Base-by-base conservation (phyloP, 2,329 filamentous ascomycete species). In the Fusarium anguioides region DNA sequence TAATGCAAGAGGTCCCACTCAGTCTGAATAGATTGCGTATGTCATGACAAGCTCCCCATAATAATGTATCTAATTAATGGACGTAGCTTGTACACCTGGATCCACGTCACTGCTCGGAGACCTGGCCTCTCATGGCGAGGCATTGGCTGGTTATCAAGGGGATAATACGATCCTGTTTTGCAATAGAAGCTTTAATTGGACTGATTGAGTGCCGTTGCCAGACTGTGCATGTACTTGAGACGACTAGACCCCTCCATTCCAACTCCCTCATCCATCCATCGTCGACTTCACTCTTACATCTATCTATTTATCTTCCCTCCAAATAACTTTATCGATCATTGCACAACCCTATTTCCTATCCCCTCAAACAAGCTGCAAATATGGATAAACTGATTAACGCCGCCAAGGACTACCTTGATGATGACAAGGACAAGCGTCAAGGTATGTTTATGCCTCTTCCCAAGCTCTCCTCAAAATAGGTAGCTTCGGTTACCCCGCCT, bases 301-400 rank as follows among this genome's bases (percentile, higher is more conserved):
- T 41, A 36, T 36, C 39, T 52, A n/a, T n/a, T n/a, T n/a, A n/a
- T n/a, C n/a, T 29, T 35, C 41, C 29, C 31, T 31, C 14, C 26
- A 47, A 48, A 20, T 17, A 14, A 39, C 29, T 29, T 31, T 10
- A 8, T 27, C 26, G 11, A 37, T 33, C 31, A 44, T 50, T n/a
- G n/a, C 14, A 26, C 39, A 44, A 24, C n/a, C 7, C 2, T 5
- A 23, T 35, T 39, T 18, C 10, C 31, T 17, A 20, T 23, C 7
- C 21, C 21, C 26, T 24, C 17, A 20, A 27, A 17, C 8, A 31
- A 51, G 27, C 24, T 54, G 39, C 45, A 67, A 75, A 26, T 47
- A 81, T 81, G 80, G 78, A 81, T 39, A 78, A 76, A 54, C 58
- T 81, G 60, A 60, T 81, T 64, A 77, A 65, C 69, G 74, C 73